Evolutionary conservation across 78 protist species (phyloP).

Genomic region (slime mould (Dictyostelium discoideum)): DNA sequence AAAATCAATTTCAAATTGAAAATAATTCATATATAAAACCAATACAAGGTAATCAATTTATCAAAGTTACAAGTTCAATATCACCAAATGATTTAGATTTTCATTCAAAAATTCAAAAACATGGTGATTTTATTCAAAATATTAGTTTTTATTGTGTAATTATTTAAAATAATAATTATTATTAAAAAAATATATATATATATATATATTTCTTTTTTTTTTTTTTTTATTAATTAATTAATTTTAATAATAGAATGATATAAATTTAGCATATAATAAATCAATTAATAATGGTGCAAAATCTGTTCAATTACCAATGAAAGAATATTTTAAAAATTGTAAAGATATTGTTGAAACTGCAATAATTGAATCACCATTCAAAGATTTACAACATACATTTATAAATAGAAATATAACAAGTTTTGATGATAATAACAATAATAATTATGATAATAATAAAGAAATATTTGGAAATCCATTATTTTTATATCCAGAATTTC

Average conservation of each 20-base stretch:
- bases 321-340: background rate
- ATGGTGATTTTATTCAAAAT: constrained; percentile 73
- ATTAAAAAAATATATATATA: no score
- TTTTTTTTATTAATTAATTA: background rate
- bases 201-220: background rate
- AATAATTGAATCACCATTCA: constrained; percentile 46
- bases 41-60: background rate
- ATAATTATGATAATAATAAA: background rate
- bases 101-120: background rate
- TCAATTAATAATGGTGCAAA: constrained; percentile 38
- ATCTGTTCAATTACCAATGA: background rate
- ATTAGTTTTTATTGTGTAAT: constrained; percentile 31
- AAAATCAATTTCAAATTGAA: background rate
- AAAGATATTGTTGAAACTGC: background rate
- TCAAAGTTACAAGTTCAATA: constrained; percentile 32
- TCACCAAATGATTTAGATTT: background rate
- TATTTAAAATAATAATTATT: background rate
- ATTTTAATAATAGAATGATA: constrained; percentile 1
- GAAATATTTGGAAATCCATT: background rate
- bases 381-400: constrained; percentile 43
- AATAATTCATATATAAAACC: background rate
- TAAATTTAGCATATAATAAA: background rate
- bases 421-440: background rate
- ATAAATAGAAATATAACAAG: constrained; percentile 2
- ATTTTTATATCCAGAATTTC: constrained; percentile 29